A percentile compares a stretch with the other conserved stretches of the same genome.
Evolutionary conservation across 2,329 filamentous ascomycete species (phyloP).

Genomic region (Monosporascus ibericus): DNA sequence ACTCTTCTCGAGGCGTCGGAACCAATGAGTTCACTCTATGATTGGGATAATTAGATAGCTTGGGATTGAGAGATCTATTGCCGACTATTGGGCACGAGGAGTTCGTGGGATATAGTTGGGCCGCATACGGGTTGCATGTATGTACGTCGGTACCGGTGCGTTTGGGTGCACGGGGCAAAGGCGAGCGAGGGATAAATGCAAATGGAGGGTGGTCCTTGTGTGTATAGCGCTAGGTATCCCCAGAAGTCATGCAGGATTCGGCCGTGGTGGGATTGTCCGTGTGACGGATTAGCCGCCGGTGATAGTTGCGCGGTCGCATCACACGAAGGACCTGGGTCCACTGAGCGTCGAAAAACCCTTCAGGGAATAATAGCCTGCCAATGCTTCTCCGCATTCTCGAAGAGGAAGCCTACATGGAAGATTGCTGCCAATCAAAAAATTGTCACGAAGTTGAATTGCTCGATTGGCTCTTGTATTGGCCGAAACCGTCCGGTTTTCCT

Average conservation of each 20-base stretch:
- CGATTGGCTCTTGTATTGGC: conserved; percentile 16
- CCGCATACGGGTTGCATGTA: conserved; percentile 24
- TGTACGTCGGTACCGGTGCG: conserved; percentile 13
- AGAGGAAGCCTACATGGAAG: conserved; percentile 7
- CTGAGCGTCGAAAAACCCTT: background rate
- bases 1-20: background rate
- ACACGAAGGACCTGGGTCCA: background rate
- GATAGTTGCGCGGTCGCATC: conserved; percentile 6
- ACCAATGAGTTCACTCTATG: background rate
- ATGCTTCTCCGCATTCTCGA: conserved; percentile 17
- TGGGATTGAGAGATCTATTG: conserved; percentile 5
- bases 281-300: conserved; percentile 14
- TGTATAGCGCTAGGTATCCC: conserved; percentile 8
- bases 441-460: conserved; percentile 10
- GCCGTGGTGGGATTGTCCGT: conserved; percentile 11
- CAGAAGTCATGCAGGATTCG: conserved; percentile 15
- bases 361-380: conserved; percentile 10
- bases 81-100: conserved; percentile 19
- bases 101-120: conserved; percentile 25
- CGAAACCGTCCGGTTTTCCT: conserved; percentile 2
- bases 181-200: background rate
- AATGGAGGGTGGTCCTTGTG: background rate
- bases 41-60: background rate
- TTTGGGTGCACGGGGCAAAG: conserved; percentile 1
- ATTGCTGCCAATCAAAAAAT: conserved; percentile 21